Evolutionary conservation across 2,329 filamentous ascomycete genomes (phyloP).

Genomic region (Ophiostoma sp.): DNA sequence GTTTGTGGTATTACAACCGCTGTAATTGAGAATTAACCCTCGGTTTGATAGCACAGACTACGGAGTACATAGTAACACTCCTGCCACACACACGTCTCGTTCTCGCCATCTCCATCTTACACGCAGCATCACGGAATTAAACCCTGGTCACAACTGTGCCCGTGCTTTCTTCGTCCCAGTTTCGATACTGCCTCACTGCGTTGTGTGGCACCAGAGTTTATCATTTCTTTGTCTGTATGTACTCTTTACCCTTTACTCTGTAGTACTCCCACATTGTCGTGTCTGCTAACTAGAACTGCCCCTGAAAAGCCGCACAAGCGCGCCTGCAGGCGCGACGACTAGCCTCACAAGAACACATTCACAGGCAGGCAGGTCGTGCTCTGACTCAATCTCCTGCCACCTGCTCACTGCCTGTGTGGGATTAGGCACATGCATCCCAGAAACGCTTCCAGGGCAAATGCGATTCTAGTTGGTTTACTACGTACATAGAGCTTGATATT

Average conservation of each 20-base stretch:
- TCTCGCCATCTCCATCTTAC: neutral
- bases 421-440: neutral
- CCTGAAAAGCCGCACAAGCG: slow-evolving; percentile 6
- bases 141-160: neutral
- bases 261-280: too few species aligned
- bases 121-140: neutral
- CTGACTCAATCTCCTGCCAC: neutral
- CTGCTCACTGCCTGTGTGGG: neutral
- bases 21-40: too few species aligned
- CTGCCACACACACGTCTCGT: neutral
- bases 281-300: neutral
- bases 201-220: too few species aligned
- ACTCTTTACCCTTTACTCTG: too few species aligned
- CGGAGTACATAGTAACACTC: neutral
- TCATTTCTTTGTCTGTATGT: too few species aligned
- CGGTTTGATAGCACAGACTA: too few species aligned
- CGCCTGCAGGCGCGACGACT: neutral
- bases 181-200: neutral
- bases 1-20: neutral
- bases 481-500: neutral
- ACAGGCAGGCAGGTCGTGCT: too few species aligned
- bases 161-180: neutral
- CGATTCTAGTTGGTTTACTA: neutral
- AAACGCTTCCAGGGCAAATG: neutral
- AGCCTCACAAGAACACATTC: neutral